Conservation (phyloP, 352 stramenopile species). For the Phytophthora tubulina region DNA sequence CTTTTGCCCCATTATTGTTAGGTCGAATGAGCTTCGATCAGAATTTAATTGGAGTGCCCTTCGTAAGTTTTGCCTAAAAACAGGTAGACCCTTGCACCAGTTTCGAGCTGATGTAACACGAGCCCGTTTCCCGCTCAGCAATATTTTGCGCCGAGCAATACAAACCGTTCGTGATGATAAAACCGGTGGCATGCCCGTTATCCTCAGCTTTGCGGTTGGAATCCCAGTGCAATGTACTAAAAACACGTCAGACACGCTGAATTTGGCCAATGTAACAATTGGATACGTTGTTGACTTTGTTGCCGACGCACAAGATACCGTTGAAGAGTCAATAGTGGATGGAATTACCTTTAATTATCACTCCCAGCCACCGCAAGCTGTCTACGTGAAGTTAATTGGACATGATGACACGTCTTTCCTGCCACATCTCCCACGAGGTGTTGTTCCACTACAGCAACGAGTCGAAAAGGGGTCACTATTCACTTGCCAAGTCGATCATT, state of each 20-base stretch:
- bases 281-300: constrained; percentile 10
- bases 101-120: constrained; percentile 8
- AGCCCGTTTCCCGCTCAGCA: neutral
- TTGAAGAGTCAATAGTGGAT: constrained; percentile 1
- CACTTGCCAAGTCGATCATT: no score
- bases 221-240: neutral
- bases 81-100: neutral
- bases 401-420: no score
- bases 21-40: constrained; percentile 1
- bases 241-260: neutral
- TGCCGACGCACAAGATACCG: neutral
- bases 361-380: no score
- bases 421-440: no score
- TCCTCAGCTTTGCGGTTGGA: no score
- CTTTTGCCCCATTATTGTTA: constrained; percentile 8
- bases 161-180: no score
- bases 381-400: no score
- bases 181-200: no score
- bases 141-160: no score
- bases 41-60: constrained; percentile 9
- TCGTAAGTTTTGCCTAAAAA: neutral
- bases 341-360: no score
- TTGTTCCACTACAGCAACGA: no score
- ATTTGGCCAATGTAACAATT: constrained; percentile 14
- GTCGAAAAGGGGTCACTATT: no score